phyloP scores from a whole-genome alignment of 768 basidiomycete species.

The Boletus subparvulus region DNA sequence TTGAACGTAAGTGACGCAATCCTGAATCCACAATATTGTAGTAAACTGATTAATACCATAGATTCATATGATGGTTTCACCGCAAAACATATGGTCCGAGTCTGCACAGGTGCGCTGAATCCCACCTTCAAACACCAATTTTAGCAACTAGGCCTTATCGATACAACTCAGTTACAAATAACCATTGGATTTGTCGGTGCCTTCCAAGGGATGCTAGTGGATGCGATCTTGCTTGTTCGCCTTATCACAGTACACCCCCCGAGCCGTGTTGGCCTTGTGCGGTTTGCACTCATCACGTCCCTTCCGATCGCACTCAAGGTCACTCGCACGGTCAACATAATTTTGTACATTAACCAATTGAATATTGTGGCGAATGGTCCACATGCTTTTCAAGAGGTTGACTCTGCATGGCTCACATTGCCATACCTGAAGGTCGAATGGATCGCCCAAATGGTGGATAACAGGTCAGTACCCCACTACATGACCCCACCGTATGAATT shows the following conservation, averaged over 20 bases:
- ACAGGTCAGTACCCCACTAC: conserved; percentile 12
- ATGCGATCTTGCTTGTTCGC: conserved; percentile 16
- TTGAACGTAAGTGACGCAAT: conserved; percentile 1
- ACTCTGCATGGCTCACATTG: conserved; percentile 9
- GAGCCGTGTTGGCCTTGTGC: conserved; percentile 3
- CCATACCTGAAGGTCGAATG: conserved; percentile 35
- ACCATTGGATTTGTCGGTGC: too few species aligned
- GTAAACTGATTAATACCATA: conserved; percentile 1
- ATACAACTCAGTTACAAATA: too few species aligned
- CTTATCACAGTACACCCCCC: conserved; percentile 21
- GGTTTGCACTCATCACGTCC: conserved; percentile 13
- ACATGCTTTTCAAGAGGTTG: background rate
- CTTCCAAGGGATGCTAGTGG: too few species aligned
- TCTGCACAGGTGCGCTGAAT: conserved; percentile 4
- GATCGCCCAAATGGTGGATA: conserved; percentile 28
- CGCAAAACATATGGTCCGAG: conserved; percentile 5
- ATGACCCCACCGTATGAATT: background rate
- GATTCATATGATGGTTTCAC: conserved; percentile 24
- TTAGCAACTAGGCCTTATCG: too few species aligned
- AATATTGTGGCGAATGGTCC: background rate
- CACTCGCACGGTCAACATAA: conserved; percentile 15
- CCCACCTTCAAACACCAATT: background rate
- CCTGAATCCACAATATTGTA: too few species aligned
- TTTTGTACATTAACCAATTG: conserved; percentile 13
- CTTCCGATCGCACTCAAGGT: conserved; percentile 25